Evolutionary conservation across 2,329 filamentous ascomycete species (phyloP), one percentile per base, ranked within the genome.

Genomic region (Penicillium sp.): DNA sequence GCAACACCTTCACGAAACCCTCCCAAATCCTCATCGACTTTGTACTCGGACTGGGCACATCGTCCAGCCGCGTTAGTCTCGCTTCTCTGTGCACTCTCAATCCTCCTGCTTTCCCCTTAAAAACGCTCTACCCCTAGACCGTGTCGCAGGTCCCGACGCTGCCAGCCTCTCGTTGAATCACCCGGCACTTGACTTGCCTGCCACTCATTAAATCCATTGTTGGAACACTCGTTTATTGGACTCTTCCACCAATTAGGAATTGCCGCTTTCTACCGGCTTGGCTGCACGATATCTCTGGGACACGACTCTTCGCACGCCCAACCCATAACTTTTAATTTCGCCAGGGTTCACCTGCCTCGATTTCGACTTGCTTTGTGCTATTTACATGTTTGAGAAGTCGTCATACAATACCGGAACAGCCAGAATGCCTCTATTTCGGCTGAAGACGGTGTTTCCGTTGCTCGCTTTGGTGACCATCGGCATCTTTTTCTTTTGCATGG

Each of bases 401-500:
- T 46, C 55, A 56, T 59, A 61, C 59, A 57, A 56, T 57, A 59
- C 69, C 55, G 30, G 44, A 39, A 39, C 19, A 43, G 55, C 63
- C 66, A 74, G 65, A 59, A 74, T 74, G 71, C 70, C 72, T 59
- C 62, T 70, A 46, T 65, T 76, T 58, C 68, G 73, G 56, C 61
- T 71, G 32, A 75, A 74, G 63, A 70, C 70, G 53, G 60, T 70
- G 18, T 70, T 75, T 47, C 71, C 73, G 50, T 58, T 75, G 53
- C 56, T 74, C 49, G 71, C 70, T 56, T 61, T 75, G 54, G 54
- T 74, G 52, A 68, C 69, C 36, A 72, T 75, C 49, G 68, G 66
- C 30, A 62, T 74, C 45, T 75, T 75, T 60, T 75, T 76, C 61
- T 75, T 67, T 65, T 68, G 67, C 58, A 65, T 74, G 58, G 66